Evolutionary conservation across 345 rosid genomes (phyloP).

Genomic region (Litchi chinensis): DNA sequence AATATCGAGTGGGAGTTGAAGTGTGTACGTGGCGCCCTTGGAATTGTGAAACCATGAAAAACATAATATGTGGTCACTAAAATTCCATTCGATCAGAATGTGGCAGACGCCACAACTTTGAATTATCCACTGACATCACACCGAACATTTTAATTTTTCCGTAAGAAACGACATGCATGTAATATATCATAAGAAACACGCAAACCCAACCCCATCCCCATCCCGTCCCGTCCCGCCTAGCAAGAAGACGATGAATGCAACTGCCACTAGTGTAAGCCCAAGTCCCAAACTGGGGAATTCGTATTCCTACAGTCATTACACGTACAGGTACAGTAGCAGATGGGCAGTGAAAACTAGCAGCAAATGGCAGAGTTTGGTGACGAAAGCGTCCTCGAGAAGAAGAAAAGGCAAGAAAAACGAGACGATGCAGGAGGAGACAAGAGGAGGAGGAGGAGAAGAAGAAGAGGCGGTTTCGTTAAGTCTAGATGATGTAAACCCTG

Average conservation of each 20-base stretch:
- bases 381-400: slow-evolving; percentile 41
- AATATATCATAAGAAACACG: too few species aligned
- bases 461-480: slow-evolving; percentile 47
- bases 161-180: too few species aligned
- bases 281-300: slow-evolving; percentile 6
- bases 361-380: slow-evolving; percentile 24
- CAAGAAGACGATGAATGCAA: background rate
- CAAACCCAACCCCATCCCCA: too few species aligned
- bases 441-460: slow-evolving; percentile 5
- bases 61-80: slow-evolving; percentile 27
- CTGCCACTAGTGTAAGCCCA: background rate
- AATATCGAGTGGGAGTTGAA: background rate
- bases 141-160: too few species aligned
- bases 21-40: slow-evolving; percentile 32
- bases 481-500: slow-evolving; percentile 86
- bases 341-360: slow-evolving; percentile 9
- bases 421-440: background rate
- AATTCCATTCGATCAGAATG: slow-evolving; percentile 1
- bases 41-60: background rate
- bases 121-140: background rate
- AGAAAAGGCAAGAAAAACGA: slow-evolving; percentile 29
- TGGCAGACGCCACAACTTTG: background rate
- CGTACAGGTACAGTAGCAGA: background rate
- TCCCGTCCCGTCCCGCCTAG: background rate
- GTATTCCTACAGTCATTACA: background rate